Evolutionary conservation across 257 asterid genomes (phyloP), one percentile per base, ranked within the genome.

Genomic region (Plantago elongata): DNA sequence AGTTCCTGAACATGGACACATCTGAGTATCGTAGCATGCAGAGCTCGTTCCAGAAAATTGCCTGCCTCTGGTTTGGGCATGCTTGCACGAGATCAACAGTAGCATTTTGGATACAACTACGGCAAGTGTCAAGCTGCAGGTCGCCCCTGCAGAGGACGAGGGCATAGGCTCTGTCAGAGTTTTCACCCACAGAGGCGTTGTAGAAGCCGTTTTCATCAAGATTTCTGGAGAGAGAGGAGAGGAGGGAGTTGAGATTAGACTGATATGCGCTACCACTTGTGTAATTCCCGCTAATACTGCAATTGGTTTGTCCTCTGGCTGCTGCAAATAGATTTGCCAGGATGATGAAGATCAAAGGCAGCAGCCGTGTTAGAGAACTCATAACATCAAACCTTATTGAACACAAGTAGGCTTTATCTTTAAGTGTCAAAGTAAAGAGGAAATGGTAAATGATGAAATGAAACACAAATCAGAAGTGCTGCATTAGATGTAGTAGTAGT

Each of bases 1-100:
- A 3, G 9, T 0, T 60, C 3, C 67, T 61, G 16, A 17, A 27
- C 3, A 68, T 22, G 49, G 67, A 5, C 14, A 27, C 29, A 61
- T 52, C 29, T 27, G 72, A 68, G 66, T 60, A 68, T 0, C 72
- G 46, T 17, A 68, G 3, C 47, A 42, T 59, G 55, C 66, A 68
- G 0, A 1, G 27, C 5, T 29, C 22, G 5, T 4, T 0, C 61
- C 60, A 51, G 13, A 1, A 27, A 14, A 48, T 46, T 1, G 74
- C 74, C 56, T 46, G 60, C 18, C 10, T 45, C 11, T 54, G 59
- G 9, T 69, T 45, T 5, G 73, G 63, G 18, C 73, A 69, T 12
- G 9, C 0, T 1, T 12, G 2, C n/a, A 61, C 9, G 8, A 62
- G 44, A 2, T 18, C 34, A 14, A 34, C 14, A 9, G 64, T 16